Evolutionary conservation across 768 basidiomycete species (phyloP).

Genomic region (Grammothele lineata): DNA sequence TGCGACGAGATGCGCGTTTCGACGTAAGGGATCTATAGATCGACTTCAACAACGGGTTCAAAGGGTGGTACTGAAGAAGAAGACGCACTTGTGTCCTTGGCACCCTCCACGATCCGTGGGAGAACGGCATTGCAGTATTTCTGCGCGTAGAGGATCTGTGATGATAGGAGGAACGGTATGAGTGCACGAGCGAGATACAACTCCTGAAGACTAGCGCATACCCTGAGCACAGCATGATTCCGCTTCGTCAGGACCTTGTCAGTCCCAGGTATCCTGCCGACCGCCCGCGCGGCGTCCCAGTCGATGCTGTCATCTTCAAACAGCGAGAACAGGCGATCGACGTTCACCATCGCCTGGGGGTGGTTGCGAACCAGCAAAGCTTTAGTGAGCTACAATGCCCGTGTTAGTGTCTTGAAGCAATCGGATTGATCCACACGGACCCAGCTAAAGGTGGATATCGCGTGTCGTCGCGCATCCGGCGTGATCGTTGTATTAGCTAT

Average conservation of each 20-base stretch:
- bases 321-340: conserved; percentile 63
- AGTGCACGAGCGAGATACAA: neutral
- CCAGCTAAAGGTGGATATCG: conserved; percentile 65
- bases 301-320: conserved; percentile 64
- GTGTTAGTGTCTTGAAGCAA: too few species aligned
- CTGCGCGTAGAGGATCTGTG: conserved; percentile 69
- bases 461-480: conserved; percentile 40
- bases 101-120: conserved; percentile 69
- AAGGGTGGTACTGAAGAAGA: neutral
- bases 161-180: too few species aligned
- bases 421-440: conserved; percentile 39
- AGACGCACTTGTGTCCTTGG: conserved; percentile 51
- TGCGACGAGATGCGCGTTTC: conserved; percentile 75
- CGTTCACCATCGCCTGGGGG: conserved; percentile 46
- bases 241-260: conserved; percentile 70
- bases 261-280: conserved; percentile 61
- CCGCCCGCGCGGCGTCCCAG: conserved; percentile 69
- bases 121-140: conserved; percentile 70
- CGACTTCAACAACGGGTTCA: neutral
- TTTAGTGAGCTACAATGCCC: conserved; percentile 58
- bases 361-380: conserved; percentile 77
- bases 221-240: conserved; percentile 77
- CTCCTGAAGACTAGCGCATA: conserved; percentile 24
- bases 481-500: conserved; percentile 34
- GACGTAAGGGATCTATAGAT: conserved; percentile 43